phyloP scores from a whole-genome alignment of 2,329 filamentous ascomycete species.

The Aspergillus arachidicola region DNA sequence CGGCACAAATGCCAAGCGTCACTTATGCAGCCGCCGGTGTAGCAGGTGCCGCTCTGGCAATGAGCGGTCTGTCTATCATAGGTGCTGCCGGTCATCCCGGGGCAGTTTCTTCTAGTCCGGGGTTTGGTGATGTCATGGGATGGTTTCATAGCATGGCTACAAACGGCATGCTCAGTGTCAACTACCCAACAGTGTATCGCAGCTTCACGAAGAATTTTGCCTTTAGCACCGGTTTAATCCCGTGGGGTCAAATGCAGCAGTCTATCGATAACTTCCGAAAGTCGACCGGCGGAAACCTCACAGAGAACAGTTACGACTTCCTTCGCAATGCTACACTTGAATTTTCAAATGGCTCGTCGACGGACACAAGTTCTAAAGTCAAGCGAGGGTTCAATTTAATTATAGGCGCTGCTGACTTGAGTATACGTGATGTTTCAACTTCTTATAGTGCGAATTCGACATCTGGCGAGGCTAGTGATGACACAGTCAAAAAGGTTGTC shows the following conservation, averaged over 20 bases:
- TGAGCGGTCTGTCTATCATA: constrained; percentile 72
- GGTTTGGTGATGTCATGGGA: constrained; percentile 79
- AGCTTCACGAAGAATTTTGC: constrained; percentile 92
- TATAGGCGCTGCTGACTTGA: constrained; percentile 49
- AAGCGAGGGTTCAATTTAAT: constrained; percentile 60
- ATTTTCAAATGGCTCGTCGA: constrained; percentile 63
- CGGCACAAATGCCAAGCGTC: constrained; percentile 72
- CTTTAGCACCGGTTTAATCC: constrained; percentile 82
- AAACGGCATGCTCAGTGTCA: constrained; percentile 93
- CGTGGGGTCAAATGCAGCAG: constrained; percentile 77
- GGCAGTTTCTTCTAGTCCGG: constrained; percentile 71
- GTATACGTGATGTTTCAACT: constrained; percentile 52
- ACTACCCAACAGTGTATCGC: constrained; percentile 82
- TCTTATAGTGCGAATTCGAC: constrained; percentile 47
- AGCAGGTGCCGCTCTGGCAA: constrained; percentile 76
- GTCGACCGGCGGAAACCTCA: constrained; percentile 83
- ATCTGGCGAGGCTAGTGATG: constrained; percentile 28
- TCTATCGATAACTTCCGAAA: constrained; percentile 83
- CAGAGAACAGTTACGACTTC: constrained; percentile 72
- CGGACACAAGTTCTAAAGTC: constrained; percentile 45
- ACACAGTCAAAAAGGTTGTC: constrained; percentile 58
- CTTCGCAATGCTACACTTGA: constrained; percentile 76
- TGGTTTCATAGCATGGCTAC: constrained; percentile 94
- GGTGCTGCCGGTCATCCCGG: constrained; percentile 63
- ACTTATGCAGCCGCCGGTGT: constrained; percentile 83